Evolutionary conservation across 805 yeast species (phyloP), one percentile per base, ranked within the genome.

Genomic region (Yamadazyma akitaensis): DNA sequence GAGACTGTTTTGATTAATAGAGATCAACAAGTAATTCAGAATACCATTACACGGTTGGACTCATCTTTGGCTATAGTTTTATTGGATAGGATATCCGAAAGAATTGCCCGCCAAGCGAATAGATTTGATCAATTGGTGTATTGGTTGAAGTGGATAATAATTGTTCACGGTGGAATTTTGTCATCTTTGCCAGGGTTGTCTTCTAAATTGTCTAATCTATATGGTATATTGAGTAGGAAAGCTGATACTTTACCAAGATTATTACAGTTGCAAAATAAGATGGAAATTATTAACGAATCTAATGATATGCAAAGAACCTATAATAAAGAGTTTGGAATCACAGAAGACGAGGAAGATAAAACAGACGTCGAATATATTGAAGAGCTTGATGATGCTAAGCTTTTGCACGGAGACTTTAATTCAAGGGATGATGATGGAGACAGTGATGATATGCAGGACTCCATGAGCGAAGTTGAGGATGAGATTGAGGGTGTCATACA

Each of bases 1-100:
- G 98, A 94, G 63, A 81, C 88, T 2, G 96, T 96, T 11, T 73
- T 94, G 52, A 65, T 66, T 48, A 78, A 78, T 54, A 70, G 73
- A 40, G 83, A 80, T 53, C 77, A 78, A 41, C 61, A 58, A 6
- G 67, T 77, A 8, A 76, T 79, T 38, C 75, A 73, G 53, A 70
- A 72, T 45, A 80, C 84, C 6, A 71, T 80, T 39, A 51, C 73
- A 14, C 72, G 73, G 52, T 63, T 80, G 42, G 79, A 77, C 40
- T 66, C 81, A 8, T 62, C 73, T 3, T 69, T 75, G 51, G 80
- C 81, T 5, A 74, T 77, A 25, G 60, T 71, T 11, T 66, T 80
- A 37, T 64, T 80, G 54, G 81, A 78, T 51, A 70, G 79, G 53
- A 60, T 80, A 40, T 70, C 81, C 12, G 84, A 79, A 57, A 64